Evolutionary conservation across 768 basidiomycete species (phyloP).

Genomic region (Suillus sp.): DNA sequence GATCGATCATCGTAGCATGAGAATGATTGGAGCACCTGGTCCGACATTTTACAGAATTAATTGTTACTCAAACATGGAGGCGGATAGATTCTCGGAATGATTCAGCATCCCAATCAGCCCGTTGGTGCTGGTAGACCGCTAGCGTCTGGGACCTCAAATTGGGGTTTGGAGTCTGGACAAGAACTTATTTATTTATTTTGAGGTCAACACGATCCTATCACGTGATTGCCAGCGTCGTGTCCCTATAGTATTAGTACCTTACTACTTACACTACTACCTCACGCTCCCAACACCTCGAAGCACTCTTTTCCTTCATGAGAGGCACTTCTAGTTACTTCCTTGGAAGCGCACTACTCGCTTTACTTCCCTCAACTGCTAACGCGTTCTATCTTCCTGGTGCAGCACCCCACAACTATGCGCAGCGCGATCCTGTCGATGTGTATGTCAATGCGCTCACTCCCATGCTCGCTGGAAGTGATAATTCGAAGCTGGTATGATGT

Average conservation of each 20-base stretch:
- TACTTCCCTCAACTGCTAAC: constrained; percentile 28
- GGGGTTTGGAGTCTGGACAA: too few species aligned
- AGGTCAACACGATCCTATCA: background rate
- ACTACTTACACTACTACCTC: background rate
- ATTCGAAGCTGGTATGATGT: constrained; percentile 70
- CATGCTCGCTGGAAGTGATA: constrained; percentile 66
- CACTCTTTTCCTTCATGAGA: constrained; percentile 24
- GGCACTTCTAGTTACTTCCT: constrained; percentile 17
- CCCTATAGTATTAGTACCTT: background rate
- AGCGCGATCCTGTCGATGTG: constrained; percentile 74
- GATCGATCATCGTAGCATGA: too few species aligned
- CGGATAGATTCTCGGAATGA: too few species aligned
- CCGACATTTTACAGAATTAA: too few species aligned
- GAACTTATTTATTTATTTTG: background rate
- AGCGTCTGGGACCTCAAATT: too few species aligned
- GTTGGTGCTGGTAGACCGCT: too few species aligned
- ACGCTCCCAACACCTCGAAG: background rate
- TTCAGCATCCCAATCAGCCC: too few species aligned
- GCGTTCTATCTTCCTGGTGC: constrained; percentile 94
- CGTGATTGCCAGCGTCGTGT: background rate
- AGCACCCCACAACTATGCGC: constrained; percentile 80
- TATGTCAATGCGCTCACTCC: constrained; percentile 91
- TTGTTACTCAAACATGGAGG: too few species aligned
- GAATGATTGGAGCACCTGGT: too few species aligned
- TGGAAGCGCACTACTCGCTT: constrained; percentile 16